These are phyloP conservation scores for Asterophora parasitica DNA, from an alignment of 768 basidiomycete genomes.

Conservation along the genomic window DNA sequence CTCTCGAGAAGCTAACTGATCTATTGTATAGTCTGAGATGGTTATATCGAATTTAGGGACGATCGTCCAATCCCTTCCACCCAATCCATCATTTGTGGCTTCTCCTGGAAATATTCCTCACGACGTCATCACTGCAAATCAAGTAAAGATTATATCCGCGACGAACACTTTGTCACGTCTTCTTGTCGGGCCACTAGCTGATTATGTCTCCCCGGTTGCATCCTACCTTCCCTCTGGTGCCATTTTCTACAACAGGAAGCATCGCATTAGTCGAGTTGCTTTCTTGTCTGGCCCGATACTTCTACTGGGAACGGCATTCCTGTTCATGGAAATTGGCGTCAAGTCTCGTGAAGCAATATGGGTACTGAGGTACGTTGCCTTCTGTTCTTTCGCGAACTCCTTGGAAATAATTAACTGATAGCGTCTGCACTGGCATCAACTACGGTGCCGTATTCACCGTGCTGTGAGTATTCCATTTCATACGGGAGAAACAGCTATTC, in stretches of 20 bases:
- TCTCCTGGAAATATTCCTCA: constrained; percentile 18
- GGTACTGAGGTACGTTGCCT: constrained; percentile 54
- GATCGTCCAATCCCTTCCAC: constrained; percentile 62
- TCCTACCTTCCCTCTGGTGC: constrained; percentile 35
- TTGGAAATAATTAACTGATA: constrained; percentile 20
- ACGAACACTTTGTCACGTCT: constrained; percentile 72
- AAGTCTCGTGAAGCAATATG: constrained; percentile 52
- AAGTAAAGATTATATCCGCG: constrained; percentile 67
- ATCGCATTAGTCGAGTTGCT: constrained; percentile 53
- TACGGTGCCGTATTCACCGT: constrained; percentile 72
- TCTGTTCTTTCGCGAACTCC: not conserved
- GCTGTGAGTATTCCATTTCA: constrained; percentile 41
- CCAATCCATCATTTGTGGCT: constrained; percentile 18
- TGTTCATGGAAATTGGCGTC: constrained; percentile 50
- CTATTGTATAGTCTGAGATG: constrained; percentile 60
- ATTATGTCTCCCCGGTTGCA: constrained; percentile 62
- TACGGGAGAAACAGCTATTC: not conserved
- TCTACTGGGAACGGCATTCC: constrained; percentile 46
- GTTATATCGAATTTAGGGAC: constrained; percentile 79
- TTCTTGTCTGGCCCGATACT: constrained; percentile 51
- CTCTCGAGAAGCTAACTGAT: not conserved
- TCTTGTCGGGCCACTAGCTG: constrained; percentile 63
- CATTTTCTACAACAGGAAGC: constrained; percentile 38
- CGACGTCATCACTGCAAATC: constrained; percentile 44
- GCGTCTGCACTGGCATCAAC: constrained; percentile 60